Base-by-base conservation (phyloP, 805 yeast species). In the Metschnikowia henanensis region DNA sequence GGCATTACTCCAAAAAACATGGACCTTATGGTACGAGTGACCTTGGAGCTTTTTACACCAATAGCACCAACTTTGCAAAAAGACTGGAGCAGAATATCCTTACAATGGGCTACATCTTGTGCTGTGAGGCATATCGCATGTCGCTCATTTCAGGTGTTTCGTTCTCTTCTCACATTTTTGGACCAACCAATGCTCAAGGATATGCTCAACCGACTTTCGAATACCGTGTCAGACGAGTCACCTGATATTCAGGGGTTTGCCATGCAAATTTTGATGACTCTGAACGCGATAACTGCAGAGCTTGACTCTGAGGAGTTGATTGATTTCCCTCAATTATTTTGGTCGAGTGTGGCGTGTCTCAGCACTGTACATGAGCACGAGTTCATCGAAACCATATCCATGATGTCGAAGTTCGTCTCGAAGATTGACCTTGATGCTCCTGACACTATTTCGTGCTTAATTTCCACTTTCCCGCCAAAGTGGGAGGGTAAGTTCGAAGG, bases 401-500 rank as follows among this genome's bases (percentile, higher is more conserved):
- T 94, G 4, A 67, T 92, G 55, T 79, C 87, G 22, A 90, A 88
- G 55, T 84, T 91, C 55, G 78, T 94, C 9, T 81, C 91, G 2
- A 92, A 90, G 57, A 87, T 92, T 56, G 96, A 89, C 59, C 67
- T 89, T 39, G 90, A 86, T 50, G 81, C 95, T 0, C 86, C 84
- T 0, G 96, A 87, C 43, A 87, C 95, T 0, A 92, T 90, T 1
- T 80, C 84, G 19, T 83, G 95, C 61, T 72, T 91, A 46, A 79
- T 87, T 15, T 78, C 94, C 0, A 86, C 94, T 0, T 94, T 91
- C 59, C 99, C 99, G 0, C 82, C 94, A 0, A 84, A 87, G 45
- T 94, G 98, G 99, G 96, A 91, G 58, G 96, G 97, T 1, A 77
- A 82, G 44, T 94, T 90, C 62, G 92, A 84, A 57, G 98, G 98